A percentile compares a stretch with the other conserved stretches of the same genome.
phyloP scores from a whole-genome alignment of 805 yeast species.

The Lachancea mirantina region DNA sequence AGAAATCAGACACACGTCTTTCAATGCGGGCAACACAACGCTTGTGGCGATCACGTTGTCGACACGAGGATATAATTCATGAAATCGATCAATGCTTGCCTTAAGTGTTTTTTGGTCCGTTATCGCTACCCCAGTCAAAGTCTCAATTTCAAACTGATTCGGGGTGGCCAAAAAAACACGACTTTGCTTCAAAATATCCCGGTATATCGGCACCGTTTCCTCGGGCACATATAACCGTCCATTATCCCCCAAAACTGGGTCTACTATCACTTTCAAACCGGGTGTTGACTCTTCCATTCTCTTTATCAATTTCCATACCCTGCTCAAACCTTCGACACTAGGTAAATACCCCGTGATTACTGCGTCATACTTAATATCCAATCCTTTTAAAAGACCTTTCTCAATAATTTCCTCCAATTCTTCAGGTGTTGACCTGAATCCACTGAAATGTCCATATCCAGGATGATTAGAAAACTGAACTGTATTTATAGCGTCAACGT shows the following conservation, averaged over 20 bases:
- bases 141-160: slow-evolving; percentile 68
- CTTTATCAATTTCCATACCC: slow-evolving; percentile 39
- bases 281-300: slow-evolving; percentile 25
- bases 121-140: slow-evolving; percentile 43
- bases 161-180: slow-evolving; percentile 53
- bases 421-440: slow-evolving; percentile 42
- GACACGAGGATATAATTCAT: slow-evolving; percentile 38
- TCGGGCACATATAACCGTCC: slow-evolving; percentile 71
- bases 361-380: slow-evolving; percentile 49
- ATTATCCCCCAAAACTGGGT: slow-evolving; percentile 90
- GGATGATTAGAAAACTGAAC: slow-evolving; percentile 90
- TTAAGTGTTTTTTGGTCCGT: slow-evolving; percentile 32
- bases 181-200: slow-evolving; percentile 38
- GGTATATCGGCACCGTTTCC: slow-evolving; percentile 46
- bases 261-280: slow-evolving; percentile 55
- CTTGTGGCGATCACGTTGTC: slow-evolving; percentile 55
- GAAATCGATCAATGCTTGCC: slow-evolving; percentile 37
- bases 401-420: slow-evolving; percentile 42
- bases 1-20: slow-evolving; percentile 7
- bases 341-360: slow-evolving; percentile 79
- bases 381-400: slow-evolving; percentile 46
- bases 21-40: slow-evolving; percentile 25
- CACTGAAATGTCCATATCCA: slow-evolving; percentile 68
- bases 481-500: slow-evolving; percentile 82
- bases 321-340: slow-evolving; percentile 45